phyloP scores from a whole-genome alignment of 1,284 basidiomycete species.

The Sphaerobolus stellatus region DNA sequence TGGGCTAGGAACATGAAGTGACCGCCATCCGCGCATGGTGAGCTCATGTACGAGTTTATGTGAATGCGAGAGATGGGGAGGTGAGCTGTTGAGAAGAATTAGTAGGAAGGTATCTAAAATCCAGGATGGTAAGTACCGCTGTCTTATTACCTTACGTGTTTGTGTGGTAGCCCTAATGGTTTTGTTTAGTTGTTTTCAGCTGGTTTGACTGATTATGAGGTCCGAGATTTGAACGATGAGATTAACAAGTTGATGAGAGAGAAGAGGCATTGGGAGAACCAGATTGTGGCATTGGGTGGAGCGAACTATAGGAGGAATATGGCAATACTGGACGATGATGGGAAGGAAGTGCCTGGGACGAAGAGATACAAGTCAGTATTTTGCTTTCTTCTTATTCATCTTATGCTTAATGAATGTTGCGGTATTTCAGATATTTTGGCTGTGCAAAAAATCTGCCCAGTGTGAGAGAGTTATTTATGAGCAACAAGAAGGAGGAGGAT shows the following conservation, averaged over 20 bases:
- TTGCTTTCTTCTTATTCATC: not conserved
- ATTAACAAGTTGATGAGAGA: constrained; percentile 96
- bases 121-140: constrained; percentile 75
- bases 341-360: constrained; percentile 93
- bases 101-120: constrained; percentile 97
- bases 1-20: constrained; percentile 78
- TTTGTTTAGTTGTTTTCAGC: constrained; percentile 47
- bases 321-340: constrained; percentile 90
- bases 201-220: constrained; percentile 92
- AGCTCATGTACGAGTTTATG: constrained; percentile 85
- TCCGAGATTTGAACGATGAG: constrained; percentile 95
- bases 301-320: constrained; percentile 94
- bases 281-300: constrained; percentile 92
- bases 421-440: constrained; percentile 85
- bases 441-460: constrained; percentile 95
- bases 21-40: constrained; percentile 87
- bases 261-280: constrained; percentile 96
- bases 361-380: constrained; percentile 96
- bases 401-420: not conserved
- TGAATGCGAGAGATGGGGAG: constrained; percentile 94
- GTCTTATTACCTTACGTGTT: not conserved
- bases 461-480: constrained; percentile 89
- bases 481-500: constrained; percentile 78
- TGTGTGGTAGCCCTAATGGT: constrained; percentile 1
- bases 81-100: constrained; percentile 92